A percentile compares a stretch with the other conserved stretches of the same genome.
phyloP scores from a whole-genome alignment of 257 asterid species.

The Fraxinus cuspidata region DNA sequence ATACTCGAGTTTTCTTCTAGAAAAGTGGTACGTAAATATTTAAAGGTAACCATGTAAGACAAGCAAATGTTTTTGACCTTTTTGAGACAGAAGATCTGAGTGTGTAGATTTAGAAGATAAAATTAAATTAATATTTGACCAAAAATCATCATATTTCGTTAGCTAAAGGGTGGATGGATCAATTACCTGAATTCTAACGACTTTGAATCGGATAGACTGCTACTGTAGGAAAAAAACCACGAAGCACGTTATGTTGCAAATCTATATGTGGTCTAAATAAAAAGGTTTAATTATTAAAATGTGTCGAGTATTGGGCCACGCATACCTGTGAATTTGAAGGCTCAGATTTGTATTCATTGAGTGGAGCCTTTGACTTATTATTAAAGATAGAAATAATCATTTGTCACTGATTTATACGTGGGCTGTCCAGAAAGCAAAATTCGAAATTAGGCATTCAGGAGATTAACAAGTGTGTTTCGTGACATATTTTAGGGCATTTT shows the following conservation, averaged over 20 bases:
- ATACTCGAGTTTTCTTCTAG: background rate
- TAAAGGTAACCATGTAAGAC: background rate
- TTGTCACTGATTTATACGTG: too few species aligned
- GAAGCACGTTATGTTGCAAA: background rate
- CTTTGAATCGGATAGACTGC: constrained; percentile 22
- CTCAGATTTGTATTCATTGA: too few species aligned
- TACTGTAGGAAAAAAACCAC: background rate
- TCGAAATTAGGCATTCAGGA: too few species aligned
- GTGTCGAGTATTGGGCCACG: background rate
- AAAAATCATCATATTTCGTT: constrained; percentile 26
- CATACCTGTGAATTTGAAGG: too few species aligned
- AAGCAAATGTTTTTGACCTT: background rate
- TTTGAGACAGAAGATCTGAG: background rate
- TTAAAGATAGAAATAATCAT: too few species aligned
- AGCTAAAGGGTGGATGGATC: constrained; percentile 37
- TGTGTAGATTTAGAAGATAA: background rate
- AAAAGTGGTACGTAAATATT: too few species aligned
- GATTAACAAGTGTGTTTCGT: too few species aligned
- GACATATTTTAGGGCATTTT: too few species aligned
- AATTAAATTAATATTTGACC: background rate
- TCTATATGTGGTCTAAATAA: background rate
- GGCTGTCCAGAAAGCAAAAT: too few species aligned
- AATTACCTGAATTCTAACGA: constrained; percentile 44
- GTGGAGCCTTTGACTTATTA: too few species aligned
- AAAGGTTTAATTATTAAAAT: background rate